Evolutionary conservation across 1,139 yeast species (phyloP), one percentile per base, ranked within the genome.

Genomic region (Suhomyces panamericanus): DNA sequence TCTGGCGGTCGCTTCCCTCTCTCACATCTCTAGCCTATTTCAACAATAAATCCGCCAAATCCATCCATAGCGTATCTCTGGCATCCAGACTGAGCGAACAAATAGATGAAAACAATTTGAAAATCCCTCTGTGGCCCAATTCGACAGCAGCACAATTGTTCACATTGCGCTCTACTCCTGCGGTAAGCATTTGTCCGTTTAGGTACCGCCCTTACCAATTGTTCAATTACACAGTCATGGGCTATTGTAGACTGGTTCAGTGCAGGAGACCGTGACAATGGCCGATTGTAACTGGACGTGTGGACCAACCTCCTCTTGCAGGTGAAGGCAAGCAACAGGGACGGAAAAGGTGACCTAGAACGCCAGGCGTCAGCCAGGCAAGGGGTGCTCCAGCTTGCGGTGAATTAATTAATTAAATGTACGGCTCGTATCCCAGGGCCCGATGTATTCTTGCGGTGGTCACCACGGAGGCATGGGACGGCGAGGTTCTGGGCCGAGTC

Each of bases 71-170:
- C 29, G n/a, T 26, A 11, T 26, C n/a, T 12, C 32, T 27, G 17
- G 31, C n/a, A 16, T 12, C 32, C 32, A 11, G 26, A 26, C 41
- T 38, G 36, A 32, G 41, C 36, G 29, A 38, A 27, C 32, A 38
- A 38, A 38, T 38, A n/a, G 41, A 32, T 32, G 32, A 32, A 38
- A 26, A 14, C 32, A 38, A 35, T 13, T 33, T 27, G 13, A 32
- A 31, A 32, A 17, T 14, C 32, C 24, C 24, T 20, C 24, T 7
- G 9, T 20, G 24, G 24, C 34, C 34, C 24, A 32, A 32, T 24
- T 12, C 17, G 24, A 20, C 24, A 20, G 24, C 24, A 20, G 8
- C 9, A 5, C 24, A 6, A 20, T 20, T 20, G 24, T 20, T 20
- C 24, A 20, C 24, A 20, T 20, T 20, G 24, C 24, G 24, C 24